phyloP scores from a whole-genome alignment of 169 alveolate genomes.

The Babesia divergens region DNA sequence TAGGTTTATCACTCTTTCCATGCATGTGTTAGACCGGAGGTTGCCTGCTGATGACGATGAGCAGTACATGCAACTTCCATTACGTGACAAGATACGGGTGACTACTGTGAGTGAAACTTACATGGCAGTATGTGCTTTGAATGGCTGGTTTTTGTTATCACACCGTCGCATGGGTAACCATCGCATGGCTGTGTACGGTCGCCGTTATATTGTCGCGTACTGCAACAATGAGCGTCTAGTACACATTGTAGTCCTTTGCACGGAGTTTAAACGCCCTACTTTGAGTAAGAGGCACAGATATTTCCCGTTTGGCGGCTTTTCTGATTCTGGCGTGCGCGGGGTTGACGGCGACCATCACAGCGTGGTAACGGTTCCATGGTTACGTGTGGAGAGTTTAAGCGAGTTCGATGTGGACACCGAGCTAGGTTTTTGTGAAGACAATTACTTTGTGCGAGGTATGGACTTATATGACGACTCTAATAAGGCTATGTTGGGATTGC shows the following conservation, averaged over 20 bases:
- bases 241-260: background rate
- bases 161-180: background rate
- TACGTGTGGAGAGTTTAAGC: background rate
- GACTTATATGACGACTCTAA: background rate
- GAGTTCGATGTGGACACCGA: constrained; percentile 10
- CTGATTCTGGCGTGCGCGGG: background rate
- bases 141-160: background rate
- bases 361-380: constrained; percentile 8
- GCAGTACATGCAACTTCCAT: background rate
- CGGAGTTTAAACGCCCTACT: constrained; percentile 10
- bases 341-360: constrained; percentile 10
- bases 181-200: background rate
- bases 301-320: constrained; percentile 1
- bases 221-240: constrained; percentile 26
- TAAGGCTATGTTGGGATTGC: background rate
- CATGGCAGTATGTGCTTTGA: background rate
- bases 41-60: background rate
- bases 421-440: constrained; percentile 31
- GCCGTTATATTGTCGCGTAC: background rate
- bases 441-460: constrained; percentile 29
- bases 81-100: constrained; percentile 5
- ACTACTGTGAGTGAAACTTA: background rate
- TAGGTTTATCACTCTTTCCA: constrained; percentile 33
- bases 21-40: constrained; percentile 15
- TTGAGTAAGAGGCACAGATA: background rate